phyloP scores from a whole-genome alignment of 2,329 filamentous ascomycete genomes.

The Anthostomella pinea region DNA sequence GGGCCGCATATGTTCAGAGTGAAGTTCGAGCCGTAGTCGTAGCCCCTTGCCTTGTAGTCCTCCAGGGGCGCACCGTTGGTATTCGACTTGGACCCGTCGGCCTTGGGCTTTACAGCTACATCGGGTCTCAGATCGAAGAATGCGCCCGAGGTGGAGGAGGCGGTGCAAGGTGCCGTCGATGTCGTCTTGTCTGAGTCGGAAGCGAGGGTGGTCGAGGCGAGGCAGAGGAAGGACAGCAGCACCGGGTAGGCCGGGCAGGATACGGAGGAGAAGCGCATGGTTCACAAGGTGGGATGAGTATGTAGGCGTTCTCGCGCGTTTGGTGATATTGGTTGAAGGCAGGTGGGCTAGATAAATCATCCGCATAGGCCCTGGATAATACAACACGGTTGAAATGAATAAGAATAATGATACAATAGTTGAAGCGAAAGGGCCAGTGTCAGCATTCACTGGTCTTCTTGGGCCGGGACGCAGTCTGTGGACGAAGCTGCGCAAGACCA shows the following conservation, averaged over 20 bases:
- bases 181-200: constrained; percentile 38
- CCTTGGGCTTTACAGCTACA: constrained; percentile 42
- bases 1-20: constrained; percentile 78
- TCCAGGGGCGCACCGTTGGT: constrained; percentile 39
- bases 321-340: too few relatives aligned
- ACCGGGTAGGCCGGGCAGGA: constrained; percentile 22
- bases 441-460: too few relatives aligned
- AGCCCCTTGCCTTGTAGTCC: constrained; percentile 65
- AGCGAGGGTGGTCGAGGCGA: constrained; percentile 28
- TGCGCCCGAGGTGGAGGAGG: constrained; percentile 52
- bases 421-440: too few relatives aligned
- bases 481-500: too few relatives aligned
- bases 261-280: constrained; percentile 28
- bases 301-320: too few relatives aligned
- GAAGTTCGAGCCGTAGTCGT: constrained; percentile 78
- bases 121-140: constrained; percentile 60
- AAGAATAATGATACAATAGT: too few relatives aligned
- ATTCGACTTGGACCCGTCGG: constrained; percentile 41
- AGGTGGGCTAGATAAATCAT: too few relatives aligned
- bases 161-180: constrained; percentile 51
- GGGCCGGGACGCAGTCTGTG: too few relatives aligned
- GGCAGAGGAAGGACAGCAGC: constrained; percentile 36
- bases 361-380: too few relatives aligned
- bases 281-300: not conserved
- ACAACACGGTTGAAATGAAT: too few relatives aligned